A percentile compares a stretch with the other conserved stretches of the same genome.
Conservation (phyloP, 306 rosid genomes). For the Quercus robur region DNA sequence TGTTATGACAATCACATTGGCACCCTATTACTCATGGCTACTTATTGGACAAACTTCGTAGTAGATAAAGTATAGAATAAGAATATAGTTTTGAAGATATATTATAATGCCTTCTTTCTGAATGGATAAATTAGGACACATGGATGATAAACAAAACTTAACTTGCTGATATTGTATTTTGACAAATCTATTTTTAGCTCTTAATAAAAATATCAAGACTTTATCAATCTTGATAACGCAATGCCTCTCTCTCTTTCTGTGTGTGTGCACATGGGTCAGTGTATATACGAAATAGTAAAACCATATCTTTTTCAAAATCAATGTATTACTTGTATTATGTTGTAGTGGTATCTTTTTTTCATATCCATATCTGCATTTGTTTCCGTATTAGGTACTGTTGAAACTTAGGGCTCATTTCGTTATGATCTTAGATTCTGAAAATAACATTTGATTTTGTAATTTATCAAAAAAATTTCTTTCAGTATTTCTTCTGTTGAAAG, state of each 20-base stretch:
- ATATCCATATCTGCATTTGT: too few relatives aligned
- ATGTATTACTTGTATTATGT: too few relatives aligned
- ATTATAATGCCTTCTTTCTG: background rate
- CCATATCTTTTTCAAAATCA: too few relatives aligned
- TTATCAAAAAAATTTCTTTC: background rate
- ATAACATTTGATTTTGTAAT: background rate
- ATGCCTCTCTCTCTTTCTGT: background rate
- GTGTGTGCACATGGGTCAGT: background rate
- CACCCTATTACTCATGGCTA: background rate
- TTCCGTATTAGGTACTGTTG: background rate
- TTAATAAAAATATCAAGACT: background rate
- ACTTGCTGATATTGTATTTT: background rate
- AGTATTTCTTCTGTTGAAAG: background rate
- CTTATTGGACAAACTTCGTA: too few relatives aligned
- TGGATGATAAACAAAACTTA: background rate
- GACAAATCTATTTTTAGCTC: background rate
- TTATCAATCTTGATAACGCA: background rate
- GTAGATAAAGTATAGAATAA: too few relatives aligned
- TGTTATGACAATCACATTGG: background rate
- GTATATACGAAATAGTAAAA: too few relatives aligned
- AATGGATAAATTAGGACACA: background rate
- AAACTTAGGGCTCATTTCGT: background rate
- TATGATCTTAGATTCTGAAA: background rate
- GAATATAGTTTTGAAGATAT: background rate
- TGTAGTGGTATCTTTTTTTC: too few relatives aligned